Evolutionary conservation across 2,329 filamentous ascomycete species (phyloP), one percentile per base, ranked within the genome.

Genomic region (Alternaria triticimaculans): DNA sequence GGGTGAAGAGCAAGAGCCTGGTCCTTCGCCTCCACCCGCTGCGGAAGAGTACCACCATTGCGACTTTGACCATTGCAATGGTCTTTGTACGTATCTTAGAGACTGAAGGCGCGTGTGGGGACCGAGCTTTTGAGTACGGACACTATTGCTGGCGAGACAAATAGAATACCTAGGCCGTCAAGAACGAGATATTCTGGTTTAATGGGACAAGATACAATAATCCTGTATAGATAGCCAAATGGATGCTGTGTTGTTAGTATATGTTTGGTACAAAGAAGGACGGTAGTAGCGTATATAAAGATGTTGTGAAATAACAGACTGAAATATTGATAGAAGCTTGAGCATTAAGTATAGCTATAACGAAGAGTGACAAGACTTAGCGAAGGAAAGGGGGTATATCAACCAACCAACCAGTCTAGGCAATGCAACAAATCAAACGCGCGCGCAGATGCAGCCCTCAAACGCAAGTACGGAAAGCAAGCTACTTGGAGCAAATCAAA

Each of bases 301-400:
- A n/a, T 37, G 15, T 12, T 14, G 9, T 14, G 23, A 53, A n/a
- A 33, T 7, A 14, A 7, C 48, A 5, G 10, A 30, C 14, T 7
- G 3, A 14, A n/a, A n/a, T 18, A 33, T 21, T 33, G 15, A 43
- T 50, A 26, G 28, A 14, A 20, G 6, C 20, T 51, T 44, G 15
- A 45, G 21, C 11, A 57, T 57, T 49, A 58, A 20, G 30, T 55
- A 56, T n/a, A 33, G 33, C 46, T 56, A 56, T 15, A 37, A 41
- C 28, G 5, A 14, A 63, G 10, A 33, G 48, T 20, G 64, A 67
- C 49, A 23, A 33, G 53, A 51, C 61, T 37, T 44, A 49, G 61
- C 43, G 58, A 66, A 66, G 61, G 61, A 71, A 71, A 58, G 67
- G 65, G 49, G 70, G 70, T 72, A 72, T 72, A 66, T 68, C 37